Evolutionary conservation across 1,139 yeast genomes (phyloP).

Genomic region (Kodamaea derodonti): DNA sequence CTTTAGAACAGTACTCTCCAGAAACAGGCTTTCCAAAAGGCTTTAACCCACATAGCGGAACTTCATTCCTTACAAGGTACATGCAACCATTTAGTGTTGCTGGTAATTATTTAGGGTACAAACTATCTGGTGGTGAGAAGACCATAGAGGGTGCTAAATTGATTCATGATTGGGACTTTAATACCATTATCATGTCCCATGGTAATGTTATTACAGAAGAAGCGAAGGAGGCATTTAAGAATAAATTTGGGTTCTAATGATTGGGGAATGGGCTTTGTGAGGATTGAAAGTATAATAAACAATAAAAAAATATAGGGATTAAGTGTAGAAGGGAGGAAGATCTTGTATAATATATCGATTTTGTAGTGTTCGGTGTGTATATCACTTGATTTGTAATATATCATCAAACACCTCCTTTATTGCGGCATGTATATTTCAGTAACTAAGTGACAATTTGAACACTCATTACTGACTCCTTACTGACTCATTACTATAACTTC

Average conservation of each 20-base stretch:
- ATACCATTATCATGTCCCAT: conserved; percentile 52
- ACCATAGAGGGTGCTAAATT: conserved; percentile 21
- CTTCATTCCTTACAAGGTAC: conserved; percentile 19
- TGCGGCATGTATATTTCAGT: too few relatives aligned
- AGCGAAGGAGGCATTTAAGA: conserved; percentile 16
- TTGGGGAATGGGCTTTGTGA: too few relatives aligned
- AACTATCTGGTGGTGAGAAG: conserved; percentile 5
- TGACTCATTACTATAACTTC: too few relatives aligned
- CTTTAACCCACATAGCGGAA: conserved; percentile 20
- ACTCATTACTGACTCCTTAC: too few relatives aligned
- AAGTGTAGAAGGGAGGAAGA: too few relatives aligned
- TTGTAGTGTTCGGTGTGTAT: too few relatives aligned
- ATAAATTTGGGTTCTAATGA: conserved; percentile 11
- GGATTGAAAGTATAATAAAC: too few relatives aligned
- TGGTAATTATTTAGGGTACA: conserved; percentile 8
- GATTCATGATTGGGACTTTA: conserved; percentile 44
- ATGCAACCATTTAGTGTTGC: conserved; percentile 20
- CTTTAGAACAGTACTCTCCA: conserved; percentile 22
- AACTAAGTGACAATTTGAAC: too few relatives aligned
- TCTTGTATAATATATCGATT: too few relatives aligned
- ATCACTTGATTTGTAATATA: too few relatives aligned
- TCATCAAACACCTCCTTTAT: too few relatives aligned
- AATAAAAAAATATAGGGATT: too few relatives aligned
- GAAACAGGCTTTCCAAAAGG: conserved; percentile 17
- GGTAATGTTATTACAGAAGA: conserved; percentile 46